Evolutionary conservation across 2,329 filamentous ascomycete species (phyloP).

Genomic region (Xylaria multiplex): DNA sequence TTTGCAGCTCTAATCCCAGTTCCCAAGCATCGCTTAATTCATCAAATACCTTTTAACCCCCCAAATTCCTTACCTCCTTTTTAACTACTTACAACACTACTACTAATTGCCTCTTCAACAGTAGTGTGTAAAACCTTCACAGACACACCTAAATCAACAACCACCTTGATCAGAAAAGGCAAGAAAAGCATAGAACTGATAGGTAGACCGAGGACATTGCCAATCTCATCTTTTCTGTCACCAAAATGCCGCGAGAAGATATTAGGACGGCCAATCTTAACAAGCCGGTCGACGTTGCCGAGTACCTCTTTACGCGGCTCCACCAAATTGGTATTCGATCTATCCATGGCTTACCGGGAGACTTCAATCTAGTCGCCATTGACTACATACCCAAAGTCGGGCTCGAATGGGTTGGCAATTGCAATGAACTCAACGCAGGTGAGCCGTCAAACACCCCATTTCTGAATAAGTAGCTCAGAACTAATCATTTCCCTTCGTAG

Average conservation of each 20-base stretch:
- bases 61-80: no score
- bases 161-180: neutral
- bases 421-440: constrained; percentile 79
- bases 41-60: no score
- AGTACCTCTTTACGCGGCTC: constrained; percentile 74
- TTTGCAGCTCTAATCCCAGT: no score
- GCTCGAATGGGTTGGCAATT: constrained; percentile 74
- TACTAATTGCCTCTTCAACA: no score
- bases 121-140: neutral
- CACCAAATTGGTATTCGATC: constrained; percentile 71
- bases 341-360: constrained; percentile 75
- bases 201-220: neutral
- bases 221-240: neutral
- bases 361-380: constrained; percentile 76
- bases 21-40: no score
- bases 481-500: constrained; percentile 50
- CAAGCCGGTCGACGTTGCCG: constrained; percentile 68
- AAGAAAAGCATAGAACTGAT: neutral
- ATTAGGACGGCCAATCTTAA: constrained; percentile 56
- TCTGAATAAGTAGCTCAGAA: neutral
- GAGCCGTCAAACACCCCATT: constrained; percentile 41
- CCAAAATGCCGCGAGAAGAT: constrained; percentile 48
- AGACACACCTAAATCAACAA: neutral
- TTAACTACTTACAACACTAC: no score
- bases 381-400: constrained; percentile 70